A percentile compares a stretch with the other conserved stretches of the same genome.
Evolutionary conservation across 495 filamentous ascomycete species (phyloP).

Genomic region (Podospora sp.): DNA sequence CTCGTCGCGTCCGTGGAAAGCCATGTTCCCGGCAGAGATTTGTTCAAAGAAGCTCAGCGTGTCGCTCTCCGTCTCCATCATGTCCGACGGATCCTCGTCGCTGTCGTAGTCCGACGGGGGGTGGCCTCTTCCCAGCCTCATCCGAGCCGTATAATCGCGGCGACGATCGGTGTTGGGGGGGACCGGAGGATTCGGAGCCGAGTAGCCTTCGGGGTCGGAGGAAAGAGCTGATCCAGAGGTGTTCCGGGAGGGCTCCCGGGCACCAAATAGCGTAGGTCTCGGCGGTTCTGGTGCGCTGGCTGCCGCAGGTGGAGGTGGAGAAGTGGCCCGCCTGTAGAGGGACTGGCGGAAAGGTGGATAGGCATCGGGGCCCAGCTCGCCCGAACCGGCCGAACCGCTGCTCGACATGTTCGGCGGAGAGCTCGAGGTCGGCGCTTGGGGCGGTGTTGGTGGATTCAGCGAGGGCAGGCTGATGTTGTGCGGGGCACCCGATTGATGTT

Average conservation of each 20-base stretch:
- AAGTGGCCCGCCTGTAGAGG: neutral
- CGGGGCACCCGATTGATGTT: neutral
- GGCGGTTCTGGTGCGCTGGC: neutral
- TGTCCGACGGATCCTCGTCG: constrained; percentile 30
- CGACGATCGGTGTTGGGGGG: constrained; percentile 17
- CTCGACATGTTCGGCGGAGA: constrained; percentile 16
- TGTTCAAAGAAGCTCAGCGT: constrained; percentile 29
- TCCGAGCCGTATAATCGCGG: constrained; percentile 11
- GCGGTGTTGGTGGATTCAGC: neutral
- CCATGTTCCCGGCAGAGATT: constrained; percentile 8
- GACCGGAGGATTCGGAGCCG: neutral
- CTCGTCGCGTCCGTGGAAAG: constrained; percentile 16
- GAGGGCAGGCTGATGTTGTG: constrained; percentile 10
- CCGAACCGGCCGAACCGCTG: constrained; percentile 10
- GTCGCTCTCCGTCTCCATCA: constrained; percentile 30
- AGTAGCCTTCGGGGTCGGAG: constrained; percentile 9
- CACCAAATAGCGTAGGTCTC: neutral
- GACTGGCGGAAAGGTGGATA: neutral
- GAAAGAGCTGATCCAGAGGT: neutral
- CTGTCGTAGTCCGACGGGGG: constrained; percentile 29
- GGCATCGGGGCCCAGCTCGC: constrained; percentile 23
- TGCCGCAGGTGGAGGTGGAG: neutral
- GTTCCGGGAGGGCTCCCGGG: neutral
- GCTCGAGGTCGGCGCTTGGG: constrained; percentile 5
- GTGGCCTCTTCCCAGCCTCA: constrained; percentile 13